phyloP scores from a whole-genome alignment of 495 filamentous ascomycete genomes.

The Cercophora samala region DNA sequence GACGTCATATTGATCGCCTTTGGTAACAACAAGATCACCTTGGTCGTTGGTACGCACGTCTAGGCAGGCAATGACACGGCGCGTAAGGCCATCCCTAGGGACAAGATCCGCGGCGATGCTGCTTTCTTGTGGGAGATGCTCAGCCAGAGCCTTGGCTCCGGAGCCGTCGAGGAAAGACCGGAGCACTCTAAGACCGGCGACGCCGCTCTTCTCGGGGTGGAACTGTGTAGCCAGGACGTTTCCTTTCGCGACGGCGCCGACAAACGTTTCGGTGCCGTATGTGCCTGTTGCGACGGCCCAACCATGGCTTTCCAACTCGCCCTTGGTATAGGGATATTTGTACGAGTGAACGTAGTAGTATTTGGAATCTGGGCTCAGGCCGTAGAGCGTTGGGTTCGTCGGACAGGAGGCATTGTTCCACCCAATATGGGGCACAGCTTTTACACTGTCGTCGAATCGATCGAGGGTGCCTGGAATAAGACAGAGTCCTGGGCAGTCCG shows the following conservation, averaged over 20 bases:
- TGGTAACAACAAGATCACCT: constrained; percentile 94
- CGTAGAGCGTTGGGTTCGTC: constrained; percentile 60
- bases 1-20: constrained; percentile 99
- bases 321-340: constrained; percentile 70
- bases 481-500: constrained; percentile 65
- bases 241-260: constrained; percentile 80
- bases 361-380: constrained; percentile 73
- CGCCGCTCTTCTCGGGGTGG: constrained; percentile 95
- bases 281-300: constrained; percentile 85
- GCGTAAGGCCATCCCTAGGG: constrained; percentile 66
- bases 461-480: constrained; percentile 67
- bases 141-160: constrained; percentile 41
- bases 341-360: constrained; percentile 99
- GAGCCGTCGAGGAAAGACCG: constrained; percentile 78
- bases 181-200: constrained; percentile 77
- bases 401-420: constrained; percentile 80
- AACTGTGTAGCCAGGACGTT: constrained; percentile 93
- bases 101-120: constrained; percentile 14
- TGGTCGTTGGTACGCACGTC: constrained; percentile 96
- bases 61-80: constrained; percentile 89
- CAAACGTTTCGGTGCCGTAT: constrained; percentile 87
- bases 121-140: constrained; percentile 20
- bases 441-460: constrained; percentile 71
- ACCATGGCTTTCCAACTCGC: constrained; percentile 67
- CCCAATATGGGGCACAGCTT: constrained; percentile 95